Base-by-base conservation (phyloP, 495 filamentous ascomycete genomes). In the Talaromyces stipitatus region DNA sequence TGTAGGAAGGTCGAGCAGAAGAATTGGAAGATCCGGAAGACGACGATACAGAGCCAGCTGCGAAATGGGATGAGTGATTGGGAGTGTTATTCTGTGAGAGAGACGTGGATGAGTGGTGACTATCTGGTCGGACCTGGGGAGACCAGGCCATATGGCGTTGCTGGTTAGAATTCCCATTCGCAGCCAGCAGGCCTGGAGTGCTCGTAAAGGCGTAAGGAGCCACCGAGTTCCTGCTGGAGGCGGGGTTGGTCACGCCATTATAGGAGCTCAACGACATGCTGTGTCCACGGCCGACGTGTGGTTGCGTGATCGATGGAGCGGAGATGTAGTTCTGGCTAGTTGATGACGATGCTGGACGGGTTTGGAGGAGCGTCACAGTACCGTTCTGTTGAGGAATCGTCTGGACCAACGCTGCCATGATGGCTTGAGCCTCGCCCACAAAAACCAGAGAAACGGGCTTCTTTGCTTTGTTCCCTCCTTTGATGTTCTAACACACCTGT, bases 331-430 rank as follows among this genome's bases (percentile, higher is more conserved):
- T 72, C 64, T 84, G 83, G 36, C 63, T 68, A 62, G 87, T 77
- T 56, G 82, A 81, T 60, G 86, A 88, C 24, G 86, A 85, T 36
- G 88, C 82, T 36, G 90, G 86, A 58, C 90, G 86, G 63, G 88
- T 85, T 59, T 87, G 82, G 67, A 91, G 88, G 61, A 95, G 85
- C 55, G 87, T 87, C 65, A 89, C 82, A 59, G 87, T 88, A 65
- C 82, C 82, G 69, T 85, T 84, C 72, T 90, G 89, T 73, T 88
- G 83, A 64, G 90, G 87, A 68, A 92, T 91, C 60, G 90, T 82
- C 79, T 95, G 90, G 72, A 94, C 89, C 76, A 95, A 81, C 72
- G 90, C 89, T 76, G 90, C 90, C 90, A 95, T 95, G 69, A 66
- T 77, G 74, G 63, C 70, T 66, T 63, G 36, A 41, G 36, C 43